Evolutionary conservation across 768 basidiomycete genomes (phyloP).

Genomic region (Leucogyrophana mollusca): DNA sequence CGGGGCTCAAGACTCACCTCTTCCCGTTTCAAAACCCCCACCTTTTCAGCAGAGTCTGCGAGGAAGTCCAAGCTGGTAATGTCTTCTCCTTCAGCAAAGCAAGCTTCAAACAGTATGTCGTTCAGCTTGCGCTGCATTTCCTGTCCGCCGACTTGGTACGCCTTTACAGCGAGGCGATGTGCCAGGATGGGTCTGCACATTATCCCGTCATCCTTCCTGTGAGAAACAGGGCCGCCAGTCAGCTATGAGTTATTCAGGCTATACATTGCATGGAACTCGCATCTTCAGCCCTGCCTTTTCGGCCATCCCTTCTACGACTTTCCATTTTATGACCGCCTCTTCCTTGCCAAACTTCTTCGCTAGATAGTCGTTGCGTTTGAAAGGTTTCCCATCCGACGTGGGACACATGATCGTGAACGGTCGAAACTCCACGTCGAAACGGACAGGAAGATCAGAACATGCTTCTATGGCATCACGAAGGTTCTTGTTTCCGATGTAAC

Average conservation of each 20-base stretch:
- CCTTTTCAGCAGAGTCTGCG: slow-evolving; percentile 33
- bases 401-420: slow-evolving; percentile 30
- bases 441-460: slow-evolving; percentile 29
- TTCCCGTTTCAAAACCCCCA: slow-evolving; percentile 37
- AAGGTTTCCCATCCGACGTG: slow-evolving; percentile 16
- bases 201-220: slow-evolving; percentile 36
- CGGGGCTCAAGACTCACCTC: slow-evolving; percentile 27
- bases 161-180: slow-evolving; percentile 45
- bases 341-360: slow-evolving; percentile 26
- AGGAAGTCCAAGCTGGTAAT: slow-evolving; percentile 35
- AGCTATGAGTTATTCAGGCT: not conserved
- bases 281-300: slow-evolving; percentile 24
- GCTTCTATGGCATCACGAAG: slow-evolving; percentile 35
- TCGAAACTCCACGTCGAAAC: slow-evolving; percentile 35
- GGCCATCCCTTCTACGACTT: slow-evolving; percentile 26
- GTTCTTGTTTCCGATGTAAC: slow-evolving; percentile 38
- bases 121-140: slow-evolving; percentile 36
- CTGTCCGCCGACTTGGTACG: slow-evolving; percentile 40
- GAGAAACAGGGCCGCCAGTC: slow-evolving; percentile 4
- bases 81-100: slow-evolving; percentile 40
- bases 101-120: slow-evolving; percentile 37
- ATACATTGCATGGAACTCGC: slow-evolving; percentile 10
- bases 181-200: slow-evolving; percentile 39
- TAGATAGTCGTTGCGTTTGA: slow-evolving; percentile 21
- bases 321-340: slow-evolving; percentile 23